Evolutionary conservation across 2,329 filamentous ascomycete species (phyloP).

Genomic region (Mycosphaerella sp.): DNA sequence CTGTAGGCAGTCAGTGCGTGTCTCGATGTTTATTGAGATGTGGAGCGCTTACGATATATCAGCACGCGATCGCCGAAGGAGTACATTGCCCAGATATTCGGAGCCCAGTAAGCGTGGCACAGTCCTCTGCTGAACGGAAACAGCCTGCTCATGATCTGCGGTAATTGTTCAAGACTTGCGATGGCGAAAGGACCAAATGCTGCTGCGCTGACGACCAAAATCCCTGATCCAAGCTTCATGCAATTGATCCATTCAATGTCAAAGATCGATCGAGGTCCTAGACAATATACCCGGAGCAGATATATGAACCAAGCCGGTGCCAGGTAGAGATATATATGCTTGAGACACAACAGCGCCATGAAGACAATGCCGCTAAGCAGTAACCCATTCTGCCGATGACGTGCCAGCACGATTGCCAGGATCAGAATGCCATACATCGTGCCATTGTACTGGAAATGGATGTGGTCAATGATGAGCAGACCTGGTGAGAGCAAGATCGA

Average conservation of each 20-base stretch:
- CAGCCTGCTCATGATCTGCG: slow-evolving; percentile 73
- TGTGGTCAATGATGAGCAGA: slow-evolving; percentile 93
- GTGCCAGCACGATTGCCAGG: slow-evolving; percentile 75
- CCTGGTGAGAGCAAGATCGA: slow-evolving; percentile 89
- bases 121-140: slow-evolving; percentile 93
- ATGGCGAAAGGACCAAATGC: slow-evolving; percentile 81
- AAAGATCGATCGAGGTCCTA: slow-evolving; percentile 70
- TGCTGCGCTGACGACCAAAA: slow-evolving; percentile 64
- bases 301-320: slow-evolving; percentile 95
- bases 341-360: slow-evolving; percentile 80
- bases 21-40: not conserved
- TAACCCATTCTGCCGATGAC: slow-evolving; percentile 61
- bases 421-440: slow-evolving; percentile 89
- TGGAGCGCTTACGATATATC: slow-evolving; percentile 60
- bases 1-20: slow-evolving; percentile 39
- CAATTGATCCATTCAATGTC: slow-evolving; percentile 71
- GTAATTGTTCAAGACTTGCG: slow-evolving; percentile 62
- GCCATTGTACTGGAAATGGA: slow-evolving; percentile 99
- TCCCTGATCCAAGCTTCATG: slow-evolving; percentile 71
- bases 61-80: slow-evolving; percentile 80
- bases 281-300: slow-evolving; percentile 80
- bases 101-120: slow-evolving; percentile 98
- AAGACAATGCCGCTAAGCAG: slow-evolving; percentile 77
- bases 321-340: slow-evolving; percentile 97
- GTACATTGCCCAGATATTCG: slow-evolving; percentile 95